Evolutionary conservation across 1,139 yeast species (phyloP).

Genomic region (Zygosaccharomyces sapae): DNA sequence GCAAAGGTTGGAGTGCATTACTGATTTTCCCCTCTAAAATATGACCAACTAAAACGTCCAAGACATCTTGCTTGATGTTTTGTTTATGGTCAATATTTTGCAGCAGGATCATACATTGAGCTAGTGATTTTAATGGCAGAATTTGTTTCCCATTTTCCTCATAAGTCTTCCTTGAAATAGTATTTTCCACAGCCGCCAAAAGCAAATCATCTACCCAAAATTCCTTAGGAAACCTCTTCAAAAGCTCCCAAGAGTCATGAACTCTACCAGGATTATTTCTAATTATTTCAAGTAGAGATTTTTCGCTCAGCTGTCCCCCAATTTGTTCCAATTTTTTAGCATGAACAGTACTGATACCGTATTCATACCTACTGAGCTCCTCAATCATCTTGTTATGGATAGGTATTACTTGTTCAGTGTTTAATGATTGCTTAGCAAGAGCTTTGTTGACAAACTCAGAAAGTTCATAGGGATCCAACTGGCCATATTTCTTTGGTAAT

Average conservation of each 20-base stretch:
- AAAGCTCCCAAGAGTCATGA: slow-evolving; percentile 31
- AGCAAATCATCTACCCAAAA: slow-evolving; percentile 4
- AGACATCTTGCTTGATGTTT: slow-evolving; percentile 8
- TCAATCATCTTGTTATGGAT: slow-evolving; percentile 31
- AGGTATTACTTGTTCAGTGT: slow-evolving; percentile 15
- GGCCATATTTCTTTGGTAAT: slow-evolving; percentile 9
- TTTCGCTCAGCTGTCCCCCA: slow-evolving; percentile 16
- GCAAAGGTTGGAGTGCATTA: slow-evolving; percentile 17
- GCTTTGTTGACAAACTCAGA: slow-evolving; percentile 18
- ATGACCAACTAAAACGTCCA: slow-evolving; percentile 15
- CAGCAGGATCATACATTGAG: slow-evolving; percentile 18
- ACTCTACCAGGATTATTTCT: slow-evolving; percentile 34
- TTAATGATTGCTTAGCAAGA: slow-evolving; percentile 9
- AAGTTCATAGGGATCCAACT: slow-evolving; percentile 23
- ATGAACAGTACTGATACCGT: slow-evolving; percentile 30
- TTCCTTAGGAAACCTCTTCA: too few species aligned
- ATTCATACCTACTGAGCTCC: slow-evolving; percentile 25
- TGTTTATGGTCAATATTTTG: slow-evolving; percentile 12
- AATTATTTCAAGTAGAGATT: slow-evolving; percentile 25
- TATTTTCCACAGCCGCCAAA: slow-evolving; percentile 5
- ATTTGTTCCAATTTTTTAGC: slow-evolving; percentile 20
- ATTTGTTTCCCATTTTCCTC: slow-evolving; percentile 21
- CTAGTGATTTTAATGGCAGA: slow-evolving; percentile 13
- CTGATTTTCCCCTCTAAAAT: slow-evolving; percentile 19
- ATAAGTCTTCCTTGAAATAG: slow-evolving; percentile 1